Conservation (phyloP, 225 moss, liverwort and hornwort species). For the Sphagnum contortum region DNA sequence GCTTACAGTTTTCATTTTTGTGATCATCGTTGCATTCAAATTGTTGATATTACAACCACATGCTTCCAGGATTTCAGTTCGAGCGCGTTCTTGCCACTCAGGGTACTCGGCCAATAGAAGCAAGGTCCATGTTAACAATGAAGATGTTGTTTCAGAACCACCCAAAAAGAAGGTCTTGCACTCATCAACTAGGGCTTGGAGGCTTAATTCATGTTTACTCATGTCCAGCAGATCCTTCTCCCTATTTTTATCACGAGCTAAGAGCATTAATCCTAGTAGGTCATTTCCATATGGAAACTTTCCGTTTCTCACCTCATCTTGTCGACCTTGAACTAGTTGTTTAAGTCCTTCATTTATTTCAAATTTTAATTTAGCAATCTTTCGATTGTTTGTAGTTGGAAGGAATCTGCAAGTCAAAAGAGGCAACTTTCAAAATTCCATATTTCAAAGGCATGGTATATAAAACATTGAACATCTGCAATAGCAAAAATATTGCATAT, state of each 20-base stretch:
- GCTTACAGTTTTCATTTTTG: constrained; percentile 5
- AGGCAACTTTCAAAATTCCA: too few species aligned
- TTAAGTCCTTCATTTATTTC: too few species aligned
- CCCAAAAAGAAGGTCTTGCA: constrained; percentile 8
- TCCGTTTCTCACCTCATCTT: too few species aligned
- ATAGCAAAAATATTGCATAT: too few species aligned
- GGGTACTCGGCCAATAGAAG: neutral
- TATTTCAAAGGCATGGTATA: too few species aligned
- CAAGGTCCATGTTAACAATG: neutral
- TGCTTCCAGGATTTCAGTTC: neutral
- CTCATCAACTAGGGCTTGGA: neutral
- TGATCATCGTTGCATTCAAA: neutral
- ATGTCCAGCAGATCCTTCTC: neutral
- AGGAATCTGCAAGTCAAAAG: neutral
- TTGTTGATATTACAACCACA: neutral
- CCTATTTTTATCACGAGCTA: too few species aligned
- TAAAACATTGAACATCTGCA: too few species aligned
- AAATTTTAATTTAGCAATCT: too few species aligned
- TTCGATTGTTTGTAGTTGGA: neutral
- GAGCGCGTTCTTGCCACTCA: constrained; percentile 2
- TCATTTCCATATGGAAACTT: too few species aligned
- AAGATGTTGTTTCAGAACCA: constrained; percentile 1
- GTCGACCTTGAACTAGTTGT: too few species aligned
- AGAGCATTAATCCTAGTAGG: too few species aligned
- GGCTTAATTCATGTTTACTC: neutral